These are phyloP conservation scores for Croton laevigatus DNA, from an alignment of 441 rosid species.

Conservation along the genomic window DNA sequence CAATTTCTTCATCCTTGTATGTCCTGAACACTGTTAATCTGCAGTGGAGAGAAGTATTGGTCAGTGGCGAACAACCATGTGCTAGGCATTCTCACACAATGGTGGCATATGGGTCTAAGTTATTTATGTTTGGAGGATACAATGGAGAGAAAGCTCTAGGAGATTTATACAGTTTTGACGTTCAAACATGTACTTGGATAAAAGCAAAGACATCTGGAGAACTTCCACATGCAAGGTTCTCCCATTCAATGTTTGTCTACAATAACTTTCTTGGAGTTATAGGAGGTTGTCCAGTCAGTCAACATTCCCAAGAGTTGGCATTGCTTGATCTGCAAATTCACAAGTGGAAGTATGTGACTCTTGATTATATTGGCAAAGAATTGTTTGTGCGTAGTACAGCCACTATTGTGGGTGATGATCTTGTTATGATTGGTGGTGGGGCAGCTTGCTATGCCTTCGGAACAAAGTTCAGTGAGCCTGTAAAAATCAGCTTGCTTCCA, in stretches of 20 bases:
- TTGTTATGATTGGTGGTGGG: conserved; percentile 85
- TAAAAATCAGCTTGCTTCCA: conserved; percentile 59
- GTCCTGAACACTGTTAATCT: conserved; percentile 50
- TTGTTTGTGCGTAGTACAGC: conserved; percentile 74
- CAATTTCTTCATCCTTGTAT: conserved; percentile 56
- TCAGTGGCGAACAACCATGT: conserved; percentile 60
- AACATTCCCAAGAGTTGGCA: conserved; percentile 69
- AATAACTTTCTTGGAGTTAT: conserved; percentile 62
- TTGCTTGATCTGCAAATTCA: conserved; percentile 54
- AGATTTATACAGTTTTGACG: conserved; percentile 80
- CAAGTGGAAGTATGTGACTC: conserved; percentile 62
- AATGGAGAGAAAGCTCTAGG: conserved; percentile 72
- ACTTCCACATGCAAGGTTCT: conserved; percentile 81
- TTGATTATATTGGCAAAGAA: conserved; percentile 59
- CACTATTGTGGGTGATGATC: conserved; percentile 66
- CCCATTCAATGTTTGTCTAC: conserved; percentile 83
- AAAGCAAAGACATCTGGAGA: conserved; percentile 65
- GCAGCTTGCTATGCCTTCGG: conserved; percentile 99
- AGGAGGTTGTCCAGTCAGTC: conserved; percentile 91
- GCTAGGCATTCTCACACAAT: conserved; percentile 89
- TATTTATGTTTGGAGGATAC: conserved; percentile 82
- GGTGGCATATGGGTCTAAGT: conserved; percentile 60
- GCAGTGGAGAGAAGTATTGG: conserved; percentile 62
- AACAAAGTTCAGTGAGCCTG: conserved; percentile 81
- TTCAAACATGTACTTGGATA: conserved; percentile 54